Base-by-base conservation (phyloP, 768 basidiomycete genomes). In the Boletus rubropictus region DNA sequence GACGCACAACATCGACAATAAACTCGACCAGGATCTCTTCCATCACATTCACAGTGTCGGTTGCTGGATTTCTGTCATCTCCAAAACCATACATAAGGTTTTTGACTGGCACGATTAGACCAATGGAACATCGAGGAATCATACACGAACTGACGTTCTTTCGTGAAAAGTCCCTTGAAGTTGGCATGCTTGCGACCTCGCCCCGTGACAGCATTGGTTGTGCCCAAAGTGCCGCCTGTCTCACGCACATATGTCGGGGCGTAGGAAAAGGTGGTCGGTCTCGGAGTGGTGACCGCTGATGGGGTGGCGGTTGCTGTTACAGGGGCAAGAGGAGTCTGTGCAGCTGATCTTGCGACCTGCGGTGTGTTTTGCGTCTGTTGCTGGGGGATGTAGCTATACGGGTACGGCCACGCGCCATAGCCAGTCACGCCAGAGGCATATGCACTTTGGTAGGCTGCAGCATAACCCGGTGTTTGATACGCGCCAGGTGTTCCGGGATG, bases 31-130 rank as follows among this genome's bases (percentile, higher is more conserved):
- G 69, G 44, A 95, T 91, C 61, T 95, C 91, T 62, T 95, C 91
- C 89, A 95, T 88, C 32, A 94, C 86, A 53, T 81, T 84, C 22
- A 93, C 87, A 0, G 88, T 87, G 57, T 96, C 92, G 32, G 79
- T 85, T 3, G 89, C 84, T 1, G 91, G 89, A 55, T 89, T 87
- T 14, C 86, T 76, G 61, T 91, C 90, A 62, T 96, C 92, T 10
- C 92, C 92, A 66, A 95, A 96, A 24, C 89, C 91, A 60, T 91
- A 94, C 90, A 92, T 91, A 42, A 93, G 69, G 51, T 77, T 87
- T 56, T 84, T 81, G 49, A 93, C 90, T 90, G 56, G 46, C 54
- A 49, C 24, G 44, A 46, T 44, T 53, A 58, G 49, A 49, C 36
- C 50, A 18, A 22, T 10, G 33, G 38, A 51, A 39, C 15, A 14